Conservation (phyloP, 441 rosid genomes). For the Populus hybrid region DNA sequence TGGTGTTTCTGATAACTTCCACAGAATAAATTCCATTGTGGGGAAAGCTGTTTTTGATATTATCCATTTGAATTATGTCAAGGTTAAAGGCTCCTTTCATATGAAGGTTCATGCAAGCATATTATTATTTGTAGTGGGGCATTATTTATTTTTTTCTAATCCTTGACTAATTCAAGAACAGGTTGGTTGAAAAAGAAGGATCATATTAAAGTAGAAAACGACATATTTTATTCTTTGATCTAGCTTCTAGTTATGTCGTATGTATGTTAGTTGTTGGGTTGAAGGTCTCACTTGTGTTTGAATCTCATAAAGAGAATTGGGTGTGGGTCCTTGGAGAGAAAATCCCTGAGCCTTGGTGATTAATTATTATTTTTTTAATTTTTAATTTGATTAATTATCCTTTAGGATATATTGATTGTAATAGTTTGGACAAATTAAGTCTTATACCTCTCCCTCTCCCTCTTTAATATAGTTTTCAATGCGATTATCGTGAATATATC, state of each 20-base stretch:
- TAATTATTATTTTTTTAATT: no score
- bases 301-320: background rate
- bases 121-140: no score
- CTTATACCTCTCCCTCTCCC: no score
- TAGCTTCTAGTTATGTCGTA: background rate
- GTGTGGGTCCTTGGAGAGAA: background rate
- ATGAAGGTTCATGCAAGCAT: background rate
- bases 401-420: no score
- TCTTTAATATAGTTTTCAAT: no score
- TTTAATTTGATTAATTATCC: no score
- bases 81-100: no score
- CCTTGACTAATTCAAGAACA: conserved; percentile 3
- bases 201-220: background rate
- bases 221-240: background rate
- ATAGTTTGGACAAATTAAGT: no score
- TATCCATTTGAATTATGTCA: background rate
- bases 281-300: background rate
- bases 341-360: background rate
- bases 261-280: background rate
- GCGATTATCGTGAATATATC: no score
- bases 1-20: background rate
- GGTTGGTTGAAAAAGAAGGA: background rate
- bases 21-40: background rate
- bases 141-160: background rate
- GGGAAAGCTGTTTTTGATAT: background rate